Base-by-base conservation (phyloP, 129 eudicot species). In the Saussurea involucrata region DNA sequence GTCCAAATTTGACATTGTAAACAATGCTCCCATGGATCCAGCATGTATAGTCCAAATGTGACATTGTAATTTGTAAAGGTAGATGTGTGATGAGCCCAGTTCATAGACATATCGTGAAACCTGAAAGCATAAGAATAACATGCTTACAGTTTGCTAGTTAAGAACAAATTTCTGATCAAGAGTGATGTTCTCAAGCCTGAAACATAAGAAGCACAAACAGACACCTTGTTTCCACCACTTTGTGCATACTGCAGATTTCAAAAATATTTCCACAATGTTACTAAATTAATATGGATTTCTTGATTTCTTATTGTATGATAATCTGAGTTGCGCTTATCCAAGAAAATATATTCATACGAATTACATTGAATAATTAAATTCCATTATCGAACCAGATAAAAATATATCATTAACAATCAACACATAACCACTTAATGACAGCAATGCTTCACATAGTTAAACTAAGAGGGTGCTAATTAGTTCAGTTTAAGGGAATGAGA, bases 1-100 rank as follows among this genome's bases (percentile, higher is more conserved):
- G n/a, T n/a, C n/a, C n/a, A n/a, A n/a, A n/a, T n/a, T n/a, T n/a
- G n/a, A n/a, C n/a, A n/a, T n/a, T n/a, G n/a, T n/a, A n/a, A n/a
- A n/a, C n/a, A n/a, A n/a, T n/a, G n/a, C n/a, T n/a, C 98, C 98
- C 98, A 94, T 84, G 92, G 89, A 57, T 94, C 98, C 60, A 94
- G 17, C 98, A 94, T 94, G 91, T 94, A 91, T 46, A 94, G 96
- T 2, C 98, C 97, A 66, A 91, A 91, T 0, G 96, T 93, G 73
- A 91, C 90, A 70, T 94, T 91, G 96, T n/a, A n/a, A n/a, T n/a
- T n/a, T n/a, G n/a, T 91, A 91, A 11, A 88, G 88, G 82, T 88
- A 90, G 70, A 93, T 83, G 88, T 90, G 80, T 95, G 97, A 63
- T 93, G 95, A 70, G 85, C 76, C 95, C 97, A 93, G 55, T 93